Evolutionary conservation across 331 rosid species (phyloP).

Genomic region (Prunus yedoensis): DNA sequence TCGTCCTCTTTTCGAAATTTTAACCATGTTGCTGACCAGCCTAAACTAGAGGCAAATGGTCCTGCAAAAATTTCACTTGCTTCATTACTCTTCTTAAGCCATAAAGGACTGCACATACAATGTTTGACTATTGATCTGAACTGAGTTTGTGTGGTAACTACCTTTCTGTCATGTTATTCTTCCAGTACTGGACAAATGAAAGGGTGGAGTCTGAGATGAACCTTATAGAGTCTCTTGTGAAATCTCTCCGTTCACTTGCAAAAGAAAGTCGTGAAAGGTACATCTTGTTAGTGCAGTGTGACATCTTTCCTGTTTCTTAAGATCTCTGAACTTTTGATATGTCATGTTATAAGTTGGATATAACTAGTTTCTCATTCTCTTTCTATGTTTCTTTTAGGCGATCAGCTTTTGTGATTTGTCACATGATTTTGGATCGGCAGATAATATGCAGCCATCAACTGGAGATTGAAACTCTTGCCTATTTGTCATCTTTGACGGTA

Average conservation of each 20-base stretch:
- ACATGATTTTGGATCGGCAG: conserved; percentile 40
- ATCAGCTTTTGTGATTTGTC: conserved; percentile 64
- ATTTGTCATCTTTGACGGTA: conserved; percentile 75
- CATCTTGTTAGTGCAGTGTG: background rate
- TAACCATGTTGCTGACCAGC: background rate
- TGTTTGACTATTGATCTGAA: conserved; percentile 5
- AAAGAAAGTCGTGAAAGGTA: conserved; percentile 95
- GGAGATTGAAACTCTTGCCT: conserved; percentile 82
- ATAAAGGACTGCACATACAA: background rate
- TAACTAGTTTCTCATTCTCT: background rate
- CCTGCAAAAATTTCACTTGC: background rate
- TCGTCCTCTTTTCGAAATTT: too few relatives aligned
- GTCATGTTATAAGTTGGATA: background rate
- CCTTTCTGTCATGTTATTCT: conserved; percentile 3
- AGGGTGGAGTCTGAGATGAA: conserved; percentile 67
- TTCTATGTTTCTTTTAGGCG: conserved; percentile 42
- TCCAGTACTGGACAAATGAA: conserved; percentile 83
- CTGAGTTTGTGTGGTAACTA: background rate
- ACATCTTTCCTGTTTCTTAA: too few relatives aligned
- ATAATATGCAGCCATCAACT: conserved; percentile 50
- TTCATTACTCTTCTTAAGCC: background rate
- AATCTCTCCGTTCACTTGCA: conserved; percentile 81
- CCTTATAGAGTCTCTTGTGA: conserved; percentile 64
- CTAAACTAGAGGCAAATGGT: background rate
- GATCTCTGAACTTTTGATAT: background rate